Base-by-base conservation (phyloP, 2,329 filamentous ascomycete genomes). In the Verticillium nonalfalfae region DNA sequence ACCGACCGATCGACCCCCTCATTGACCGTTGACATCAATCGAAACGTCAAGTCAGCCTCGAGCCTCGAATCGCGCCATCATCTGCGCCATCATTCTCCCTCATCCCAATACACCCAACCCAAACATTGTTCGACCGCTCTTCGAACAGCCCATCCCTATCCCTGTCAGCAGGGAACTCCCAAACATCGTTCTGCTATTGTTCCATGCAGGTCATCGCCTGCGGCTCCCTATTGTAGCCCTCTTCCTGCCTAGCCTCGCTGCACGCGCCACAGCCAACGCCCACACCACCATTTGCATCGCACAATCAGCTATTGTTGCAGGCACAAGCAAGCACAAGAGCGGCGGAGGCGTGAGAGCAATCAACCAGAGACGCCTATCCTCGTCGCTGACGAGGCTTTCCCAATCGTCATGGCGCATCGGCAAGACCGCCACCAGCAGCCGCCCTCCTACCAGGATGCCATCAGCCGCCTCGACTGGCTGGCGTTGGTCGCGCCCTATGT, bases 371-470 rank as follows among this genome's bases (percentile, higher is more conserved):
- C 54, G 26, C 13, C 26, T 9, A 15, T 2, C 15, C 11, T 31
- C 31, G 18, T 52, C 18, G 45, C 10, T 3, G 13, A 11, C 18
- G 18, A 52, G 45, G 10, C 9, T 18, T 26, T 13, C 14, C 13
- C 13, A 9, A 58, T 15, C 18, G n/a, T 74, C 76, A 56, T 56
- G 54, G 31, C 31, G 13, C 54, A 56, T 18, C 54, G 34, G 73
- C 35, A 13, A 31, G 26, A 31, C 13, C 35, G 13, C 35, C 9
- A 10, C 35, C 71, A 74, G 9, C 63, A 68, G 11, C 76, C 80
- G n/a, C 83, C 84, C 1, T 82, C 83, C 0, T 86, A 86, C 68
- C 72, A 76, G 58, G 78, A 85, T 62, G 83, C 84, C 59, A 78
- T 75, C 2, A 67, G 74, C 7, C 71, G 68, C 10, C 68, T 68